A percentile compares a stretch with the other conserved stretches of the same genome.
These are phyloP conservation scores for Amanita rubescens DNA, from an alignment of 768 basidiomycete species.

Conservation along the genomic window DNA sequence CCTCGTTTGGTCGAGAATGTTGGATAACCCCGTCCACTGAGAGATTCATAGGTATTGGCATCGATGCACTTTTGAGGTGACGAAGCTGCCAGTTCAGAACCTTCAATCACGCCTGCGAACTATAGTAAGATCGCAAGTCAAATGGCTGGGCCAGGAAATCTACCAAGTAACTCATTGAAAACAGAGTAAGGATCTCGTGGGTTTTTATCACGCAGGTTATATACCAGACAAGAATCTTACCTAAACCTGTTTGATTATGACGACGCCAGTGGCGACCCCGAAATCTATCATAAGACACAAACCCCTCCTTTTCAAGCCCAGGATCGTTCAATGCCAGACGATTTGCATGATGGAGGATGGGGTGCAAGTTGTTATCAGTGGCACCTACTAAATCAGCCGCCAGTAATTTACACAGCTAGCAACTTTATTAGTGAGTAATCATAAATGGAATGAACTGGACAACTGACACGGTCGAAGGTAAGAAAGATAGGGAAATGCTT, in stretches of 20 bases:
- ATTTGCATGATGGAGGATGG: constrained; percentile 11
- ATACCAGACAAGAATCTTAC: constrained; percentile 43
- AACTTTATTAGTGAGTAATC: not conserved
- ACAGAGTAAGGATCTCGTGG: constrained; percentile 50
- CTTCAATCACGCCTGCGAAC: constrained; percentile 51
- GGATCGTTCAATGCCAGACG: not conserved
- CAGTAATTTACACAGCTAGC: constrained; percentile 40
- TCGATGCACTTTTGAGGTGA: constrained; percentile 33
- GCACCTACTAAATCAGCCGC: constrained; percentile 33
- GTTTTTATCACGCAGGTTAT: not conserved
- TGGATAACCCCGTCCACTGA: constrained; percentile 45
- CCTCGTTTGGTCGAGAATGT: constrained; percentile 45
- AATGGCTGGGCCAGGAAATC: constrained; percentile 3
- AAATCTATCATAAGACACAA: constrained; percentile 43
- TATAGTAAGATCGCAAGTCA: not conserved
- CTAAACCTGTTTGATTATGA: constrained; percentile 42
- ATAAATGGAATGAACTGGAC: not conserved
- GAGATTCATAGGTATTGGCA: constrained; percentile 32
- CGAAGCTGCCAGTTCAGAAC: constrained; percentile 48
- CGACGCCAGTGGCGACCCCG: constrained; percentile 49
- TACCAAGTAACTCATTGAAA: constrained; percentile 61
- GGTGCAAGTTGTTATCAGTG: not conserved
- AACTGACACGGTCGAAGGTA: constrained; percentile 52
- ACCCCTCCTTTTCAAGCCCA: not conserved
- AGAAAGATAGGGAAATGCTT: constrained; percentile 64